Conservation (phyloP, 768 basidiomycete genomes). For the Rickenella mellea region DNA sequence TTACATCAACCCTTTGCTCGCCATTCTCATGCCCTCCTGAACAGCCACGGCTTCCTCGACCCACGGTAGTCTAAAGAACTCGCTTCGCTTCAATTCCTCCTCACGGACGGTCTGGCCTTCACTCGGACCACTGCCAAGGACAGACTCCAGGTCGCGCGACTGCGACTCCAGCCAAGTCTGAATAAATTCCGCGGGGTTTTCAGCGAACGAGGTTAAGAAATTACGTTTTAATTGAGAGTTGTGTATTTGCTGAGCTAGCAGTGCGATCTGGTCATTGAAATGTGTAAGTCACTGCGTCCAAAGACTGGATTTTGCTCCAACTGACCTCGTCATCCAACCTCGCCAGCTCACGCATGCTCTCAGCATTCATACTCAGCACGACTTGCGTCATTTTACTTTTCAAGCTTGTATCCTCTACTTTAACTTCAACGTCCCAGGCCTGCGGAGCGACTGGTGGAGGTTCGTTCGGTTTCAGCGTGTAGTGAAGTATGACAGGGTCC, state of each 20-base stretch:
- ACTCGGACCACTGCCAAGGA: conserved; percentile 80
- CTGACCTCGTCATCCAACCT: conserved; percentile 87
- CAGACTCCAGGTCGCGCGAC: conserved; percentile 80
- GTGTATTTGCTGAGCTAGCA: conserved; percentile 75
- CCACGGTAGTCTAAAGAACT: conserved; percentile 90
- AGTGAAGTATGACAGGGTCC: conserved; percentile 75
- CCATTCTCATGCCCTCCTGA: conserved; percentile 71
- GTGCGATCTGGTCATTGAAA: conserved; percentile 49
- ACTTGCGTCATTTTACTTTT: conserved; percentile 67
- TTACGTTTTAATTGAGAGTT: conserved; percentile 81
- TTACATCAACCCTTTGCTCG: conserved; percentile 36
- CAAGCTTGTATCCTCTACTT: conserved; percentile 68
- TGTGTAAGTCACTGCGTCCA: neutral
- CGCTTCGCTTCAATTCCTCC: conserved; percentile 80
- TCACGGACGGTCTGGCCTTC: conserved; percentile 75
- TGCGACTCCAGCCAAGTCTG: conserved; percentile 90
- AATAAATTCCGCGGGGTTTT: conserved; percentile 72
- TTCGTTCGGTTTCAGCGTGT: conserved; percentile 53
- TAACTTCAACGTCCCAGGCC: conserved; percentile 85
- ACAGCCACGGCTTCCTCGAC: conserved; percentile 82
- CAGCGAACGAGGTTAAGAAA: conserved; percentile 76
- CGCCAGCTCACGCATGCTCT: conserved; percentile 53
- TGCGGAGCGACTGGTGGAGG: conserved; percentile 60
- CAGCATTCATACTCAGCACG: conserved; percentile 60
- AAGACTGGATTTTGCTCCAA: neutral